Evolutionary conservation across 495 filamentous ascomycete genomes (phyloP), one percentile per base, ranked within the genome.

Genomic region (Aspergillus carlsbadensis): DNA sequence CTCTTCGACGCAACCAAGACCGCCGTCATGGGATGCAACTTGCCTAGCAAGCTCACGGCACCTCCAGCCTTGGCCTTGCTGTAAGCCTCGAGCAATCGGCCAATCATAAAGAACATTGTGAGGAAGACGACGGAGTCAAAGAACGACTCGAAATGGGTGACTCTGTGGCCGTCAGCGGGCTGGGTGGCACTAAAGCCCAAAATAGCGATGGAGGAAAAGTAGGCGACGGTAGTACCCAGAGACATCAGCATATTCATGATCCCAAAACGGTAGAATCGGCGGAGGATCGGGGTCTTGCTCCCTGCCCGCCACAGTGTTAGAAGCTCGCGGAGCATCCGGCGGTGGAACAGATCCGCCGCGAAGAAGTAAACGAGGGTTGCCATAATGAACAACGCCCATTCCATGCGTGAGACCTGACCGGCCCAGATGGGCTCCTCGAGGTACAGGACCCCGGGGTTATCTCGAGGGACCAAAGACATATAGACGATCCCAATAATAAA

Each of bases 241-340:
- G 88, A 94, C 62, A 98, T 89, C 55, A 98, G 78, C 68, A 93
- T 84, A 63, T 96, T 94, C 92, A 98, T 98, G 70, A 91, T 96
- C 13, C 92, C 92, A 63, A 98, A 98, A 13, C 89, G 84, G 59
- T 91, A 92, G 61, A 98, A 91, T 17, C 92, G 77, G 52, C 86
- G 81, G 15, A 89, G 61, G 13, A 95, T 65, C 0, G 92, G 91
- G 2, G 86, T 84, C 8, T 77, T 81, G 68, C 91, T 96, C 36
- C 84, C 81, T 13, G 71, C 84, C 34, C 89, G 78, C 92, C 92
- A 98, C 22, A 96, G 69, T 0, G 85, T 80, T 52, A 77, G 75
- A 21, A 98, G 75, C 63, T 96, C 92, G 65, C 90, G 92, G 20
- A 90, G 61, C 0, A 90, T 87, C 15, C 89, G 81, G 2, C 71